Percentiles rank a stretch among this genome's conserved stretches.
phyloP scores from a whole-genome alignment of 2,329 filamentous ascomycete species.

The Alternaria alternata region DNA sequence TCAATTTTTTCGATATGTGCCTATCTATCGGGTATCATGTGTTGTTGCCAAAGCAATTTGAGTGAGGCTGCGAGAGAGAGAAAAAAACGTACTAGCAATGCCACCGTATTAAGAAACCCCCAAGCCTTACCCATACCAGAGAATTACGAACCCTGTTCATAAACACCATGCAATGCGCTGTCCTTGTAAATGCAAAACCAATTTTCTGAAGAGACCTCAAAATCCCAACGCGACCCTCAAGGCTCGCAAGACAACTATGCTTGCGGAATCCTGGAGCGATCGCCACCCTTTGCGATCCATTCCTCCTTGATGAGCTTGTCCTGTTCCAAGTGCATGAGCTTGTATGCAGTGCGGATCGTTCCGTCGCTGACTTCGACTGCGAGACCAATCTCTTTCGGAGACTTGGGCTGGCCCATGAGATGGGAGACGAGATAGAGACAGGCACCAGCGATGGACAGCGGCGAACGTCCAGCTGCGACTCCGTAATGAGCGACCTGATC shows the following conservation, averaged over 20 bases:
- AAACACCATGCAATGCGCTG: conserved; percentile 4
- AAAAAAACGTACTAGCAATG: background rate
- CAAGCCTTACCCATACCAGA: background rate
- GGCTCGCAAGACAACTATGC: background rate
- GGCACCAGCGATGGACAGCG: conserved; percentile 90
- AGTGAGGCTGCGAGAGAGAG: background rate
- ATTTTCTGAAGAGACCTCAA: background rate
- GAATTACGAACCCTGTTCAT: background rate
- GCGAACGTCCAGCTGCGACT: conserved; percentile 89
- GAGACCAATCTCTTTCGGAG: conserved; percentile 84
- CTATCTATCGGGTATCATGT: conserved; percentile 21
- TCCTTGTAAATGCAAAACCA: background rate
- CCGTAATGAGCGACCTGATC: conserved; percentile 78
- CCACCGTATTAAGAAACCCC: background rate
- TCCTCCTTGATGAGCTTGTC: conserved; percentile 77
- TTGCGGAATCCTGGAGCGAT: conserved; percentile 73
- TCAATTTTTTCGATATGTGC: conserved; percentile 9
- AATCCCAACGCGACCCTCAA: background rate
- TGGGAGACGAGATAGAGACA: conserved; percentile 97
- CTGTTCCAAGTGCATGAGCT: conserved; percentile 78
- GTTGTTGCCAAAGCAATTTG: conserved; percentile 7
- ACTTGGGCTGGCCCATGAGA: conserved; percentile 79
- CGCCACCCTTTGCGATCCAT: conserved; percentile 77
- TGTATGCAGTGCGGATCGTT: conserved; percentile 95
- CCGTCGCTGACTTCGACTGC: conserved; percentile 94